phyloP scores from a whole-genome alignment of 2,329 filamentous ascomycete species.

The Calonectria multiphialidica region DNA sequence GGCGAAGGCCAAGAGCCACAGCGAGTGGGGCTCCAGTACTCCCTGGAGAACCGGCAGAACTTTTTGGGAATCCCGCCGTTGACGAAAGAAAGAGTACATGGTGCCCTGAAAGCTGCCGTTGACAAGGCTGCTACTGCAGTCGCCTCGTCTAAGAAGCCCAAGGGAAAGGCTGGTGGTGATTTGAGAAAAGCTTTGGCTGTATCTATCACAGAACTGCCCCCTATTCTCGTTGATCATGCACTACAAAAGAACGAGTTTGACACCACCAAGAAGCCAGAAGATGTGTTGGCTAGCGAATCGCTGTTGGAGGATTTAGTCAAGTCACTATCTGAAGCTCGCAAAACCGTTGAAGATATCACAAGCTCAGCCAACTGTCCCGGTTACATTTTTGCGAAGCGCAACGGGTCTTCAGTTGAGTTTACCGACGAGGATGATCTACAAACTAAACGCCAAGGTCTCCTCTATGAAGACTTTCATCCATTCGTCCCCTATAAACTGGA shows the following conservation, averaged over 20 bases:
- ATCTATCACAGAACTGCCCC: constrained; percentile 89
- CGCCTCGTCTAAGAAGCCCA: constrained; percentile 70
- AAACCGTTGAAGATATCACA: constrained; percentile 77
- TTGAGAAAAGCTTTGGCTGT: constrained; percentile 84
- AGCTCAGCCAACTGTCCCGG: constrained; percentile 76
- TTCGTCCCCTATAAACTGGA: constrained; percentile 87
- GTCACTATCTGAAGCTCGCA: constrained; percentile 78
- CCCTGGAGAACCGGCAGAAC: constrained; percentile 86
- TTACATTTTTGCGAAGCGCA: constrained; percentile 86
- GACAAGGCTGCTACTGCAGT: constrained; percentile 66
- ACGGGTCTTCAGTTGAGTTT: constrained; percentile 37
- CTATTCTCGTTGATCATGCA: constrained; percentile 88
- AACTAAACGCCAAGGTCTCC: constrained; percentile 60
- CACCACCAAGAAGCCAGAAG: constrained; percentile 72
- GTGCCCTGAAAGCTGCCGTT: constrained; percentile 76
- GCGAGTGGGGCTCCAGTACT: constrained; percentile 82
- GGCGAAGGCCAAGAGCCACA: constrained; percentile 88
- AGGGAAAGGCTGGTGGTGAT: constrained; percentile 80
- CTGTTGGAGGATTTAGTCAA: constrained; percentile 75
- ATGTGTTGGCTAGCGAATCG: constrained; percentile 75
- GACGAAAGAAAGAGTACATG: constrained; percentile 78
- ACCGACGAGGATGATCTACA: constrained; percentile 49
- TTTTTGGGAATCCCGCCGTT: constrained; percentile 80
- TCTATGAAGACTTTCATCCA: constrained; percentile 97
- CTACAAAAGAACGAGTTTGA: constrained; percentile 80